Base-by-base conservation (phyloP, 2,329 filamentous ascomycete species). In the Penicillium verrucosum region DNA sequence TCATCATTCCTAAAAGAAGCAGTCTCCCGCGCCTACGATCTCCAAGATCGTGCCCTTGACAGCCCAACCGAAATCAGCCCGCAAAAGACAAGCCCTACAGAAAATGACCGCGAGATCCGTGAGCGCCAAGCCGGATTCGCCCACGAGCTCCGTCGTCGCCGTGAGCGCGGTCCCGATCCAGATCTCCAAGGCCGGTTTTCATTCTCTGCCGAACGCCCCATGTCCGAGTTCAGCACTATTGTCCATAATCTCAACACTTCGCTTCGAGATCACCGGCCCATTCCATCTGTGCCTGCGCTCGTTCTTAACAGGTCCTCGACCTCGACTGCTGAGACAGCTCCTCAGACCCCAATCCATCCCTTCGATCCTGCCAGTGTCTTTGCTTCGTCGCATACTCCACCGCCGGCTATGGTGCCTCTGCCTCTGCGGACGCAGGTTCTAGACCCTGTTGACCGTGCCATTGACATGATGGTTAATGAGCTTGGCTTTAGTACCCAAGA, bases 1-100 rank as follows among this genome's bases (percentile, higher is more conserved):
- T 75, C 77, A 12, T 80, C 77, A 3, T 88, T 88, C 69, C 75
- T 88, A 55, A 83, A 83, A 56, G 82, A 86, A 66, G 83, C 84
- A 1, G 78, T 86, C 32, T 79, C 82, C 1, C 81, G 82, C 23
- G 77, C 84, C 21, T 87, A 87, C 68, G 81, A 85, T 66, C 80
- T 74, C 38, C 68, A 69, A 49, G 66, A 65, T 57, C 62, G 59
- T 3, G 4, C 49, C 5, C 40, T 51, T 3, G 21, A 36, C 18
- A 50, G 36, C 36, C 36, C 47, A 14, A 32, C 27, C 18, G 47
- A 50, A 44, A 38, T 23, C 38, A 59, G 7, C 54, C 52, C 18
- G 42, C 48, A 58, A 57, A 51, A 59, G 60, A 43, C 59, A 57
- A 18, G 30, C 48, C 56, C 56, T 37, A 48, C 37, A 42, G 54